These are phyloP conservation scores for Selenicereus undatus DNA, from an alignment of 148 eudicot genomes.

Conservation along the genomic window DNA sequence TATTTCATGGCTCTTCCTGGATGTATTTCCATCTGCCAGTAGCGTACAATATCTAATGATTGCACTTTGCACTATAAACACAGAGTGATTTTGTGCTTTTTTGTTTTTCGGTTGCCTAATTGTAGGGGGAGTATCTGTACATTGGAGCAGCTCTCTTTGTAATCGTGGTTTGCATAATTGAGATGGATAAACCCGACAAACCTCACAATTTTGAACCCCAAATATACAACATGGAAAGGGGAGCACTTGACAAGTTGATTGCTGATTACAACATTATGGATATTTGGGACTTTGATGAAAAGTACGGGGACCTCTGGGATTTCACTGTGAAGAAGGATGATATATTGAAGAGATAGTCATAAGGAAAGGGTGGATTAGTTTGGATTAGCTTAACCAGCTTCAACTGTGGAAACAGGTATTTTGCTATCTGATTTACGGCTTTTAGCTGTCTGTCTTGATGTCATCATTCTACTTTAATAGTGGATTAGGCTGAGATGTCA, in stretches of 20 bases:
- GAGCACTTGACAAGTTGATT: slow-evolving; percentile 82
- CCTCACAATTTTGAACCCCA: slow-evolving; percentile 91
- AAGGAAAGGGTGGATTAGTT: not conserved
- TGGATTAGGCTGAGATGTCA: not conserved
- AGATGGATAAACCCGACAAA: slow-evolving; percentile 87
- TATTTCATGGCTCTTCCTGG: slow-evolving; percentile 86
- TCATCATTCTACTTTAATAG: not conserved
- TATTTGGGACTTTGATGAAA: slow-evolving; percentile 92
- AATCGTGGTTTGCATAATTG: slow-evolving; percentile 61
- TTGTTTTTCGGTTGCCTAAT: slow-evolving; percentile 12
- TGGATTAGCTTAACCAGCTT: not conserved
- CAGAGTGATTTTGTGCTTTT: not conserved
- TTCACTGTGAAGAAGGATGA: slow-evolving; percentile 71
- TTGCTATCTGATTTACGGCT: not conserved
- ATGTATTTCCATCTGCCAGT: slow-evolving; percentile 88
- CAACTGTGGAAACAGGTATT: slow-evolving; percentile 16
- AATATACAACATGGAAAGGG: slow-evolving; percentile 91
- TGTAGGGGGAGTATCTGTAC: slow-evolving; percentile 82
- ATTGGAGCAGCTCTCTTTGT: slow-evolving; percentile 88
- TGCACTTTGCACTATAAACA: not conserved
- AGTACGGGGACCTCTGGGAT: slow-evolving; percentile 96
- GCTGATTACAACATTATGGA: slow-evolving; percentile 91
- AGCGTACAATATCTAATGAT: not conserved
- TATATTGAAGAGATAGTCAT: slow-evolving; percentile 49
- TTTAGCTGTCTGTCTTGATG: not conserved